phyloP scores from a whole-genome alignment of 2,329 filamentous ascomycete species.

The Exophiala oligosperma region DNA sequence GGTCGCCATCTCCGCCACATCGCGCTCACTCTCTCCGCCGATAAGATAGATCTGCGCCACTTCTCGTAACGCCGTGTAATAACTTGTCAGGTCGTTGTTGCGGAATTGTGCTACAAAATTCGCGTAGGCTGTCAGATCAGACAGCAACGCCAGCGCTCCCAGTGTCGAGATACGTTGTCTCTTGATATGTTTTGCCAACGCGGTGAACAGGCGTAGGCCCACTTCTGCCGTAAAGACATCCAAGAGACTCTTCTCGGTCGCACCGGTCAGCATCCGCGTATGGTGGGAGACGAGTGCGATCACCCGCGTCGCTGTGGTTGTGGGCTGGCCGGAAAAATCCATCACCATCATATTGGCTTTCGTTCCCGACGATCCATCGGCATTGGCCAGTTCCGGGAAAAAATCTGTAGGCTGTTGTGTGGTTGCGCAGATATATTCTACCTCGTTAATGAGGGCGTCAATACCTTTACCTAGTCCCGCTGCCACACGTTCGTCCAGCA shows the following conservation, averaged over 20 bases:
- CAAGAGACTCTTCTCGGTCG: constrained; percentile 95
- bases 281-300: constrained; percentile 85
- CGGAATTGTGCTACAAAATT: constrained; percentile 77
- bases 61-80: constrained; percentile 89
- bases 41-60: constrained; percentile 95
- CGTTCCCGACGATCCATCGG: constrained; percentile 3
- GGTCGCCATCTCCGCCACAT: constrained; percentile 91
- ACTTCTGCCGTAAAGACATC: constrained; percentile 99
- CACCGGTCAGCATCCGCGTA: constrained; percentile 88
- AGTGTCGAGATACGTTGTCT: constrained; percentile 87
- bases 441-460: constrained; percentile 96
- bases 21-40: constrained; percentile 58
- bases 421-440: constrained; percentile 90
- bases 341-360: constrained; percentile 13
- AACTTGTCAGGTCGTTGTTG: constrained; percentile 81
- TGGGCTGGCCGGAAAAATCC: constrained; percentile 59
- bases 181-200: constrained; percentile 96
- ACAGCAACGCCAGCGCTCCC: constrained; percentile 88
- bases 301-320: constrained; percentile 73
- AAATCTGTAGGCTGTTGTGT: constrained; percentile 86
- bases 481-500: constrained; percentile 95
- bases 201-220: constrained; percentile 84
- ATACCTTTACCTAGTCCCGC: constrained; percentile 97
- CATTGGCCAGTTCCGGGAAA: constrained; percentile 61
- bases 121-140: constrained; percentile 94